Evolutionary conservation across 2,329 filamentous ascomycete genomes (phyloP), one percentile per base, ranked within the genome.

Genomic region (Diplodia seriata): DNA sequence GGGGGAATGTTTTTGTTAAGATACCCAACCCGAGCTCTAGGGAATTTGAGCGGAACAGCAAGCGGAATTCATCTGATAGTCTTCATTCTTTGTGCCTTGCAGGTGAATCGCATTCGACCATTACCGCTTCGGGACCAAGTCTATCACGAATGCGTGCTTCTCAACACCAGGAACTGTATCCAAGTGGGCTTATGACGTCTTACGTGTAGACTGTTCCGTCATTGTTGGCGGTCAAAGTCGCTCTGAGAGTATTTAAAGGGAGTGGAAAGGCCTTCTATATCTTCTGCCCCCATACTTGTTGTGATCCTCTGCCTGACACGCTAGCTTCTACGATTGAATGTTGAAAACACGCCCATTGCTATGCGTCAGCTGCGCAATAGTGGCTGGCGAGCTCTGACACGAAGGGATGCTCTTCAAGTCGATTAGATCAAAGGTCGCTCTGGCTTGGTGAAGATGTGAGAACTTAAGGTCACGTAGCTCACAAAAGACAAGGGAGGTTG

Each of bases 21-120:
- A 63, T 63, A 63, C 59, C 59, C 59, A 55, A 23, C 59, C 59
- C 59, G 59, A 63, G 59, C 59, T 63, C 59, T 63, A 63, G 59
- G 59, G 59, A 20, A 63, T 51, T 51, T 63, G 59, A 63, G 59
- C 59, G 50, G 8, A 38, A 38, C 36, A 47, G 43, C 43, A 15
- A 36, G 40, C 56, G 40, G n/a, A 51, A 23, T 36, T 12, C 18
- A 29, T 59, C n/a, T 63, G 18, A 63, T 38, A 38, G 23, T 23
- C 4, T 63, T 51, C 29, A 63, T n/a, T 23, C 23, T 47, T 9
- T 38, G 3, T 47, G n/a, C 18, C 18, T 23, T 57, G 15, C 23
- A 15, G 12, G 26, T 53, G 50, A 53, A 53, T 47, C n/a, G 18
- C 1, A 47, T 47, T 47, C 43, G 43, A 47, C 43, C n/a, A 20